phyloP scores from a whole-genome alignment of 2,329 filamentous ascomycete genomes.

The Cordyceps farinosa region DNA sequence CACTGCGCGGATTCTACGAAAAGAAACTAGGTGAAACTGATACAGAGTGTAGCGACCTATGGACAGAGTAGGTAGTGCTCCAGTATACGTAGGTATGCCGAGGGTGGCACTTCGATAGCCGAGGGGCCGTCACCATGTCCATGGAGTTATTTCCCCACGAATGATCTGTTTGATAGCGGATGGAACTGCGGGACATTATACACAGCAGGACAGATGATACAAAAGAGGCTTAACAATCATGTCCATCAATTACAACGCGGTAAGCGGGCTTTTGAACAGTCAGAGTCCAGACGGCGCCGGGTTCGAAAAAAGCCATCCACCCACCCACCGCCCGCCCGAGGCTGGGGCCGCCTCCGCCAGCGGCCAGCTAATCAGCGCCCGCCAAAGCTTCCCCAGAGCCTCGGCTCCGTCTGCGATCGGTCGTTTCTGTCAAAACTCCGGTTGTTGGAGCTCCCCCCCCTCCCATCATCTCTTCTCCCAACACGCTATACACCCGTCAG shows the following conservation, averaged over 20 bases:
- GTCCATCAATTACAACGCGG: background rate
- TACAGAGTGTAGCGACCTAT: too few relatives aligned
- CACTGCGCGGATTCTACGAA: background rate
- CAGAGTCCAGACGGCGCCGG: background rate
- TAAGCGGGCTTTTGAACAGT: background rate
- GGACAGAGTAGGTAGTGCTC: background rate
- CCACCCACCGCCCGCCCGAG: slow-evolving; percentile 7
- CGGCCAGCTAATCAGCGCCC: slow-evolving; percentile 12
- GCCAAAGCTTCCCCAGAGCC: slow-evolving; percentile 19
- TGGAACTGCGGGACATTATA: background rate
- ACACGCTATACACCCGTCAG: background rate
- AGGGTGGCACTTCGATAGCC: background rate
- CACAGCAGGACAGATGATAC: background rate
- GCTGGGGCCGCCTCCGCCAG: slow-evolving; percentile 1
- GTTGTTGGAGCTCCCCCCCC: background rate
- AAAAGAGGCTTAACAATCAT: background rate
- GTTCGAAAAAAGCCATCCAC: background rate
- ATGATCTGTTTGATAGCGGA: background rate
- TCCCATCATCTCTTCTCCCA: background rate
- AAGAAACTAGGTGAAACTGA: too few relatives aligned
- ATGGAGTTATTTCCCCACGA: background rate
- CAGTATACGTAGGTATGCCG: background rate
- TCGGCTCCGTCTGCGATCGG: slow-evolving; percentile 15
- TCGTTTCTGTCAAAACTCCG: slow-evolving; percentile 8
- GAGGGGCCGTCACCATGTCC: background rate